A percentile compares a stretch with the other conserved stretches of the same genome.
phyloP scores from a whole-genome alignment of 768 basidiomycete species.

The Strobilomyces confusus region DNA sequence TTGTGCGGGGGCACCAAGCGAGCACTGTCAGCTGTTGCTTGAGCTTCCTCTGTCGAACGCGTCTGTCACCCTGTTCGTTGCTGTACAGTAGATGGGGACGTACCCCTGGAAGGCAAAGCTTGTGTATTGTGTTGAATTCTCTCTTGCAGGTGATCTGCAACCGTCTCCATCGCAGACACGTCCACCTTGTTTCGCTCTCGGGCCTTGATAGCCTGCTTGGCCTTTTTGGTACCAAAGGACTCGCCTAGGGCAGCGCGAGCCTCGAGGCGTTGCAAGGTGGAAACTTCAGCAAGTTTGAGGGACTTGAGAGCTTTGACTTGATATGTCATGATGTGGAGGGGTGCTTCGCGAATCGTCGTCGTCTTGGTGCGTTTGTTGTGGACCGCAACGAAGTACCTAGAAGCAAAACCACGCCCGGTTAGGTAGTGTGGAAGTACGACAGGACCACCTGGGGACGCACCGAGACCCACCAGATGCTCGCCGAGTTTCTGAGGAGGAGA shows the following conservation, averaged over 20 bases:
- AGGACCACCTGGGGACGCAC: conserved; percentile 39
- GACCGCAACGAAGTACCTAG: conserved; percentile 79
- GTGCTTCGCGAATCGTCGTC: conserved; percentile 64
- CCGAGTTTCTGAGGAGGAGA: conserved; percentile 54
- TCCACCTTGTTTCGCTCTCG: conserved; percentile 89
- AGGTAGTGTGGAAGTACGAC: conserved; percentile 1
- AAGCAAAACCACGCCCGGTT: neutral
- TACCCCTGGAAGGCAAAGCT: conserved; percentile 67
- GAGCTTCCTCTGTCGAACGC: conserved; percentile 54
- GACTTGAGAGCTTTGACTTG: conserved; percentile 84
- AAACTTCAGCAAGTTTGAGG: conserved; percentile 46
- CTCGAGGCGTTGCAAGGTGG: conserved; percentile 49
- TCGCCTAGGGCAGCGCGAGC: conserved; percentile 81
- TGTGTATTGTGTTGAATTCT: conserved; percentile 73
- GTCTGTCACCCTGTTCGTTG: neutral
- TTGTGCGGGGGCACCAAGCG: conserved; percentile 79
- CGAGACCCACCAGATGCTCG: conserved; percentile 59
- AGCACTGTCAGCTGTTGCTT: conserved; percentile 55
- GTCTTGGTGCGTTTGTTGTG: conserved; percentile 72
- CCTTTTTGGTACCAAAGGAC: conserved; percentile 94
- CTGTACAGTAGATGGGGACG: conserved; percentile 21
- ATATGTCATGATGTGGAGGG: conserved; percentile 67
- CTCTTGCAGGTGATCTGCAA: conserved; percentile 76
- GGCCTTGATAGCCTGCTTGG: conserved; percentile 78
- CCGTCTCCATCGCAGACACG: conserved; percentile 80